phyloP scores from a whole-genome alignment of 75 land plant genomes.

The Gnetum montanum region DNA sequence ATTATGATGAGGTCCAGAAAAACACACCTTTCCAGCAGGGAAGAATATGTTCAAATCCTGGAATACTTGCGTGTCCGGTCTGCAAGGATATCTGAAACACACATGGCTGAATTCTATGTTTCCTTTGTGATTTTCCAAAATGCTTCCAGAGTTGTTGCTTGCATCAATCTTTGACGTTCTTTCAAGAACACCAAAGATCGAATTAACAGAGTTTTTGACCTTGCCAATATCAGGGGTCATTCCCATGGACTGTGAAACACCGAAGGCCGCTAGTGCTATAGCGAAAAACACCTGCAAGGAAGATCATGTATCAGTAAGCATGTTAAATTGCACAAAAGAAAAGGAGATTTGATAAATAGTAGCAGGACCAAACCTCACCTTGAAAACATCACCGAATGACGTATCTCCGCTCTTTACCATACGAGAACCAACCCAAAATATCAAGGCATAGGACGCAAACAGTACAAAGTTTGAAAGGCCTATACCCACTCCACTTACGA shows the following conservation, averaged over 20 bases:
- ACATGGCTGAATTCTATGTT: conserved; percentile 65
- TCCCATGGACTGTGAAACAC: conserved; percentile 52
- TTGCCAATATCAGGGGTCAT: conserved; percentile 60
- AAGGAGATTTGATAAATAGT: too few relatives aligned
- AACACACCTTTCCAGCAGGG: conserved; percentile 50
- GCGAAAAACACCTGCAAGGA: conserved; percentile 39
- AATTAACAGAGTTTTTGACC: conserved; percentile 53
- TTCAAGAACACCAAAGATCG: conserved; percentile 60
- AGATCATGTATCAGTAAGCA: neutral
- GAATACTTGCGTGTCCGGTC: conserved; percentile 55
- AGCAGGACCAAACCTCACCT: conserved; percentile 30
- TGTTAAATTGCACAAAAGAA: too few relatives aligned
- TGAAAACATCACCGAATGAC: conserved; percentile 33
- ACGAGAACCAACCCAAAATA: conserved; percentile 42
- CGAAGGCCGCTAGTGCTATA: conserved; percentile 53
- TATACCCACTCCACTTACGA: conserved; percentile 39
- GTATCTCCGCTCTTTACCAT: conserved; percentile 26
- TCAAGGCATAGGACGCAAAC: conserved; percentile 29
- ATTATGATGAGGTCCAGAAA: too few relatives aligned
- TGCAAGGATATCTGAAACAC: conserved; percentile 59
- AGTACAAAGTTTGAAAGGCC: conserved; percentile 39
- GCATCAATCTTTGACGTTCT: conserved; percentile 52
- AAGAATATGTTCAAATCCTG: conserved; percentile 40
- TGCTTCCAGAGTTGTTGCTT: conserved; percentile 26
- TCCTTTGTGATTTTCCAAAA: conserved; percentile 28